Evolutionary conservation across 306 rosid species (phyloP), one percentile per base, ranked within the genome.

Genomic region (Quillaja saponaria): DNA sequence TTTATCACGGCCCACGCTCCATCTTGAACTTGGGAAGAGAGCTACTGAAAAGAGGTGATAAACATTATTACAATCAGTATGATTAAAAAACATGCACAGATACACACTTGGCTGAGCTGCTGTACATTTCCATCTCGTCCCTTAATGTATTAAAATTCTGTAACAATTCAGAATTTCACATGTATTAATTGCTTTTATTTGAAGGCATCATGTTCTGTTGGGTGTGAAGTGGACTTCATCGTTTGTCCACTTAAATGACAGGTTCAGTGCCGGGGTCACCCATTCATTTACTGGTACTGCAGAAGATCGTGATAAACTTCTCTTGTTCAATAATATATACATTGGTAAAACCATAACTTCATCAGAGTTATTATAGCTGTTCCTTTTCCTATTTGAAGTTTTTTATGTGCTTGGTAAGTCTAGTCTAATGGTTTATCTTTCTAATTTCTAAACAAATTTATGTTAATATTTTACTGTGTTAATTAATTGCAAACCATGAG

Each of bases 261-360:
- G 96, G 80, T 88, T 92, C 65, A 71, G 67, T 57, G 87, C 69
- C 39, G 96, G 96, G 71, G 96, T 92, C 46, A 55, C 91, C 64
- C 98, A 92, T 80, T 88, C 98, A 64, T 92, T 92, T 85, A 86
- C 98, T 14, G 98, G 77, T 58, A 76, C 84, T 64, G 75, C 75
- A 39, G 98, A 86, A 46, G 96, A 92, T 74, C 50, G 94, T 49
- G 75, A 55, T 54, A 88, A 79, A 79, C 95, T 92, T 82, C 96
- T 88, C 64, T 71, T 86, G 49, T 81, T 88, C 74, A 78, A 69
- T 58, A 82, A 88, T 55, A 81, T 88, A 76, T 86, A 86, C 68
- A 82, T 92, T 58, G 95, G 96, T 92, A 77, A 75, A 50, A 66
- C 17, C 67, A 59, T 33, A 35, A 40, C 34, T 52, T 68, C 56